Percentiles rank a stretch among this genome's conserved stretches.
Evolutionary conservation across 257 asterid species (phyloP).

Genomic region (Nyctanthes arbortristis): DNA sequence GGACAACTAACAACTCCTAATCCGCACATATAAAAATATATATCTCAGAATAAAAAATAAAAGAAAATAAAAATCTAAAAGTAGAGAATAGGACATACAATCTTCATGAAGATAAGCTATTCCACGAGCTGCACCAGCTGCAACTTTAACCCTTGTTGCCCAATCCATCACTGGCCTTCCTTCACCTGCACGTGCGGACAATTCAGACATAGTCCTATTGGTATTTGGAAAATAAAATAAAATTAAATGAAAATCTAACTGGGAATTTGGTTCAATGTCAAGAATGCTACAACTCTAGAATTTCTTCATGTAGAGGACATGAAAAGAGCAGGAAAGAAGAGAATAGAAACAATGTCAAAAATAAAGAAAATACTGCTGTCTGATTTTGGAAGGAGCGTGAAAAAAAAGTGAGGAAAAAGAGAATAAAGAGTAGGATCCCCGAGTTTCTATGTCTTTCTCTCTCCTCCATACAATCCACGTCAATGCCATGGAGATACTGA

Average conservation of each 20-base stretch:
- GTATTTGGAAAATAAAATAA: slow-evolving; percentile 14
- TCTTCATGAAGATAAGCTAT: slow-evolving; percentile 91
- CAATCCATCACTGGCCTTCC: slow-evolving; percentile 60
- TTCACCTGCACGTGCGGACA: slow-evolving; percentile 39
- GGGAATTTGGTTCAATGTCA: neutral
- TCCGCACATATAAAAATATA: neutral
- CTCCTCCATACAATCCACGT: neutral
- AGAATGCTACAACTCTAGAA: neutral
- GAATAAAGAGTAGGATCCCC: no score
- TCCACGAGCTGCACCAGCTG: slow-evolving; percentile 93
- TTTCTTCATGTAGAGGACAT: neutral
- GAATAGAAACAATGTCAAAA: no score
- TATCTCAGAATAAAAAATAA: slow-evolving; percentile 1
- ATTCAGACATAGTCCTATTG: no score
- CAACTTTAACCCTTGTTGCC: slow-evolving; percentile 84
- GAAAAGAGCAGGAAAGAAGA: no score
- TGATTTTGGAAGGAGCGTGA: no score
- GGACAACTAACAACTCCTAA: neutral
- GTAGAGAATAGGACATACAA: slow-evolving; percentile 48
- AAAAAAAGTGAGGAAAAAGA: no score
- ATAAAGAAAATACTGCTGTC: no score
- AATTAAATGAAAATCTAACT: neutral
- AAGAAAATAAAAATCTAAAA: neutral
- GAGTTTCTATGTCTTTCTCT: no score
- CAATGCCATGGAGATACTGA: no score